These are phyloP conservation scores for Pythium dissotocum DNA, from an alignment of 352 stramenopile species.

Conservation along the genomic window DNA sequence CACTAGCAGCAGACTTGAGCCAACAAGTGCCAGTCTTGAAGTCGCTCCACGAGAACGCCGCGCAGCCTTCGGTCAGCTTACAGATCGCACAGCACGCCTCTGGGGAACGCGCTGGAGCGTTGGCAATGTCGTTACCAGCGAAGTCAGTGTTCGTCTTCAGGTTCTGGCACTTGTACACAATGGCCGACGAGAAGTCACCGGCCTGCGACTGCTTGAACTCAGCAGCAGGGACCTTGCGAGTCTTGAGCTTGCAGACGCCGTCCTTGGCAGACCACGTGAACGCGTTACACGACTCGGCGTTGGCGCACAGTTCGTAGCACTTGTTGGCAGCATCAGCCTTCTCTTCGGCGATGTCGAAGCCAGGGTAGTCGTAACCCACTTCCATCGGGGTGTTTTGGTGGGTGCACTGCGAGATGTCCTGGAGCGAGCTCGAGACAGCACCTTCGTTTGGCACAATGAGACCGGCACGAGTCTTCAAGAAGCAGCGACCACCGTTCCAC, in stretches of 20 bases:
- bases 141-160: slow-evolving; percentile 29
- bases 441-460: slow-evolving; percentile 21
- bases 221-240: slow-evolving; percentile 17
- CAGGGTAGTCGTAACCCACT: slow-evolving; percentile 29
- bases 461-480: slow-evolving; percentile 34
- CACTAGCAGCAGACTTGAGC: slow-evolving; percentile 32
- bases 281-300: slow-evolving; percentile 23
- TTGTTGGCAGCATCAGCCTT: slow-evolving; percentile 11
- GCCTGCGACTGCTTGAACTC: slow-evolving; percentile 9
- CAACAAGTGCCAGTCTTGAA: slow-evolving; percentile 41
- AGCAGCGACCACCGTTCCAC: slow-evolving; percentile 34
- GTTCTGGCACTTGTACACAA: slow-evolving; percentile 41
- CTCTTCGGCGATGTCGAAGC: slow-evolving; percentile 28
- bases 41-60: slow-evolving; percentile 34
- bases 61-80: slow-evolving; percentile 27
- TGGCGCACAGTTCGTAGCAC: slow-evolving; percentile 30
- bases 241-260: slow-evolving; percentile 36
- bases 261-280: slow-evolving; percentile 32
- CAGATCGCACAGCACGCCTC: slow-evolving; percentile 42
- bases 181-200: slow-evolving; percentile 21
- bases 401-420: slow-evolving; percentile 33
- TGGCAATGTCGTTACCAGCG: slow-evolving; percentile 28
- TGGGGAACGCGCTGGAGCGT: slow-evolving; percentile 19
- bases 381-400: slow-evolving; percentile 27
- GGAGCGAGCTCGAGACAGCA: slow-evolving; percentile 29